phyloP scores from a whole-genome alignment of 176 grass and related monocot genomes.

The Eleusine indica region DNA sequence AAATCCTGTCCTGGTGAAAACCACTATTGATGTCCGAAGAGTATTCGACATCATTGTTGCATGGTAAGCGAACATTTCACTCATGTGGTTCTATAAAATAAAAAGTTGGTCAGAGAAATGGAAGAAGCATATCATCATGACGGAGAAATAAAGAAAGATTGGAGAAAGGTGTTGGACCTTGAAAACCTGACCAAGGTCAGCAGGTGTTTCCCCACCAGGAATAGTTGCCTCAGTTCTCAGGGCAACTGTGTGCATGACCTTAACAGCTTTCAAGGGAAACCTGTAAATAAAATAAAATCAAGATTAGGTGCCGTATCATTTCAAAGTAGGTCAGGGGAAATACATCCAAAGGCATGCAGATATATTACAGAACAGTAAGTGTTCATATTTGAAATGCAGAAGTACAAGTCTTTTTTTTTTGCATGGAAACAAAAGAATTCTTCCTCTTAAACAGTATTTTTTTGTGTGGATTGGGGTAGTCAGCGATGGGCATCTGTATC shows the following conservation, averaged over 20 bases:
- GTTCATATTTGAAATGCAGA: conserved; percentile 8
- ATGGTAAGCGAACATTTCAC: conserved; percentile 98
- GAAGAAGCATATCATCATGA: conserved; percentile 10
- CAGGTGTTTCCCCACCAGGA: conserved; percentile 60
- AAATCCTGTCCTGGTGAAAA: conserved; percentile 94
- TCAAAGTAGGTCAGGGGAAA: conserved; percentile 4
- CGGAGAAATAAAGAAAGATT: conserved; percentile 10
- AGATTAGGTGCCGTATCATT: neutral
- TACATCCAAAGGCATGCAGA: conserved; percentile 6
- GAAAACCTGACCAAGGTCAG: conserved; percentile 83
- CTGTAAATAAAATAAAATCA: conserved; percentile 40
- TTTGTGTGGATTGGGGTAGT: neutral
- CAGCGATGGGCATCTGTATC: neutral
- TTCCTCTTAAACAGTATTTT: too few species aligned
- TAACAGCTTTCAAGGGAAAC: conserved; percentile 99
- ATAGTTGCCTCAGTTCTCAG: conserved; percentile 93
- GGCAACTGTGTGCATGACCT: conserved; percentile 96
- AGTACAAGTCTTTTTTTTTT: neutral
- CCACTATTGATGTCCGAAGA: conserved; percentile 90
- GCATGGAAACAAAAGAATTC: conserved; percentile 1
- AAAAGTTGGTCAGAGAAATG: conserved; percentile 14
- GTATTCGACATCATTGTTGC: conserved; percentile 99
- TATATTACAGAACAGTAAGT: conserved; percentile 18
- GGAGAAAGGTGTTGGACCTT: conserved; percentile 50
- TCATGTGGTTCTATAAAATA: conserved; percentile 79